Base-by-base conservation (phyloP, 306 rosid species). In the Neltuma alba region DNA sequence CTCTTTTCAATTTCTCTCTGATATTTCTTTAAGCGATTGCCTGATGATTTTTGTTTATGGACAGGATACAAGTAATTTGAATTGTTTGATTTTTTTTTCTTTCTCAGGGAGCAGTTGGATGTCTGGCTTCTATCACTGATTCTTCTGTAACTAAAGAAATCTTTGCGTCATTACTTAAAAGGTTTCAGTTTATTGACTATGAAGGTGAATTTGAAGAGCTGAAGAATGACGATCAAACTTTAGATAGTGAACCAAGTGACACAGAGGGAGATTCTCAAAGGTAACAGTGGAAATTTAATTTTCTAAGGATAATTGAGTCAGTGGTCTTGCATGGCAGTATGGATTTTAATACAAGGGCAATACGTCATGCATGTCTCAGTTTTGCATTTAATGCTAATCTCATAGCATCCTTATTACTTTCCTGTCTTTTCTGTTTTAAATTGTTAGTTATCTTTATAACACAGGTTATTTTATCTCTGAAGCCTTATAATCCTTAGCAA, bases 41-140 rank as follows among this genome's bases (percentile, higher is more conserved):
- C 47, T 75, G 52, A 33, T 25, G 70, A 20, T 21, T 5, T 7
- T 6, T 72, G 33, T 25, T 47, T 54, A 25, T 69, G 42, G 54
- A 64, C 44, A 25, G 33, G 74, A 50, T 48, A 75, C 55, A 63
- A 73, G 57, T 42, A 42, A 38, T 82, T 76, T 73, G 20, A 58
- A 40, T 41, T 74, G 12, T 33, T 28, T 70, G 7, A 65, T 44
- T 54, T 34, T n/a, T n/a, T 13, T 45, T 0, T 28, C 61, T 21
- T 42, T 70, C 72, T 61, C 88, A 94, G 99, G 92, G 86, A 85
- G 92, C 97, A 55, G 87, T 94, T 81, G 86, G 91, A 81, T 92
- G 97, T 87, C 83, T 94, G 85, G 97, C 95, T 80, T 92, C 93
- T 23, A 84, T 94, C 63, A 76, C 90, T 25, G 97, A 92, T 91